Evolutionary conservation across 2,329 filamentous ascomycete genomes (phyloP).

Genomic region (Pestalotiopsis sp.): DNA sequence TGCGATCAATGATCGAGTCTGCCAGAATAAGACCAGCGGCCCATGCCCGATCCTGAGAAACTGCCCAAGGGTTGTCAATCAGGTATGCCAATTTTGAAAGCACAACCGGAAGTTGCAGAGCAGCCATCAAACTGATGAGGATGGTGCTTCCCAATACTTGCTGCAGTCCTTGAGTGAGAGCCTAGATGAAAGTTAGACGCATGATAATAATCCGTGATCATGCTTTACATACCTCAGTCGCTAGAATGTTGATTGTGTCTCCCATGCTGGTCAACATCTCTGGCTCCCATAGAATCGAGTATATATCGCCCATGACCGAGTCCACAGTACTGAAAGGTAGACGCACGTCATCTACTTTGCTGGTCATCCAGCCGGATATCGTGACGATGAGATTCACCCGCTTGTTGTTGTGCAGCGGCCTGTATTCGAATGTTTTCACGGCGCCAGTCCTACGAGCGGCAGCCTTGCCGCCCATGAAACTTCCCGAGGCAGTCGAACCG

Average conservation of each 20-base stretch:
- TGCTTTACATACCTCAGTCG: conserved; percentile 76
- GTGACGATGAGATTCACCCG: conserved; percentile 94
- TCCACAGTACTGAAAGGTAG: conserved; percentile 95
- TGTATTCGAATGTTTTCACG: conserved; percentile 95
- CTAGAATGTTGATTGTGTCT: conserved; percentile 97
- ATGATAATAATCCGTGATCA: conserved; percentile 3
- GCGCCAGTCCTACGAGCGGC: conserved; percentile 87
- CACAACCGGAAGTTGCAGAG: conserved; percentile 87
- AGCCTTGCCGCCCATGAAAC: conserved; percentile 82
- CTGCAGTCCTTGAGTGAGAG: conserved; percentile 92
- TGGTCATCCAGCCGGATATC: conserved; percentile 97
- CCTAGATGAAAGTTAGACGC: conserved; percentile 53
- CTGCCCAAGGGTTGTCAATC: conserved; percentile 97
- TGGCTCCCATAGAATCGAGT: conserved; percentile 96
- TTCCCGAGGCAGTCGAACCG: conserved; percentile 81
- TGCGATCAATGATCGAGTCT: conserved; percentile 89
- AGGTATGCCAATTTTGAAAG: conserved; percentile 93
- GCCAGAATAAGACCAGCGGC: conserved; percentile 89
- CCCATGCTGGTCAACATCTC: conserved; percentile 98
- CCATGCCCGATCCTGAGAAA: conserved; percentile 90
- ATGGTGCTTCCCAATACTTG: conserved; percentile 92
- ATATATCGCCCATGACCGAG: conserved; percentile 96
- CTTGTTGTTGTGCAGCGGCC: conserved; percentile 97
- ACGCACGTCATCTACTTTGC: conserved; percentile 94
- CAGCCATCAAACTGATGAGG: conserved; percentile 86